Conservation (phyloP, 345 rosid genomes). For the Anacardium occidentale region DNA sequence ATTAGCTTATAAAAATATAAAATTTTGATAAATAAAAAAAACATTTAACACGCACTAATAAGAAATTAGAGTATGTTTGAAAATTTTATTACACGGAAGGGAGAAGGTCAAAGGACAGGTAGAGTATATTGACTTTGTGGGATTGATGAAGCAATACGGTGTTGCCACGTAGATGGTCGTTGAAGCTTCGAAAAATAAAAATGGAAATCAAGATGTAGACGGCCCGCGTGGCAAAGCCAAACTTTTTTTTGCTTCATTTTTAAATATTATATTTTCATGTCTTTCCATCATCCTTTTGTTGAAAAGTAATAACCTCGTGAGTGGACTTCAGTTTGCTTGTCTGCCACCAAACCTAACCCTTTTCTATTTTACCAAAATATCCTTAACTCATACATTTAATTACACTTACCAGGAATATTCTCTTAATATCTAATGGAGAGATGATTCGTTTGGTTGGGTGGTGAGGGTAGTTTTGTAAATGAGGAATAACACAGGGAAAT, state of each 20-base stretch:
- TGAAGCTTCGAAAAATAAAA: not conserved
- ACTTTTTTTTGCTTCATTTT: not conserved
- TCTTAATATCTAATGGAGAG: not conserved
- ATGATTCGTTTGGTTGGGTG: too few species aligned
- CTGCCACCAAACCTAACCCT: conserved; percentile 18
- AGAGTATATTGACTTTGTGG: not conserved
- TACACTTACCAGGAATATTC: not conserved
- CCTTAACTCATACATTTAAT: not conserved
- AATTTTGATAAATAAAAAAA: too few species aligned
- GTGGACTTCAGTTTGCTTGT: conserved; percentile 27
- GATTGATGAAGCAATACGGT: not conserved
- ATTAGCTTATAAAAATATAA: too few species aligned
- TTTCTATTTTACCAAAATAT: not conserved
- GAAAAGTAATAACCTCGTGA: conserved; percentile 15
- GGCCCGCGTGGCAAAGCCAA: not conserved
- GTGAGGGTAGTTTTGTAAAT: conserved; percentile 17
- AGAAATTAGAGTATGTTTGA: too few species aligned
- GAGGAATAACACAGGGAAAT: not conserved
- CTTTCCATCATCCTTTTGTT: conserved; percentile 2
- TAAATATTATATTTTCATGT: not conserved
- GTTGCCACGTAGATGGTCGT: not conserved
- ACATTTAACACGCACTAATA: too few species aligned
- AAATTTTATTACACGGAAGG: too few species aligned
- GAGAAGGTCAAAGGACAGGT: not conserved
- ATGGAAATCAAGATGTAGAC: not conserved